Percentiles rank a stretch among this genome's conserved stretches.
Conservation (phyloP, 1,284 basidiomycete species). For the Pseudozyma sp. region DNA sequence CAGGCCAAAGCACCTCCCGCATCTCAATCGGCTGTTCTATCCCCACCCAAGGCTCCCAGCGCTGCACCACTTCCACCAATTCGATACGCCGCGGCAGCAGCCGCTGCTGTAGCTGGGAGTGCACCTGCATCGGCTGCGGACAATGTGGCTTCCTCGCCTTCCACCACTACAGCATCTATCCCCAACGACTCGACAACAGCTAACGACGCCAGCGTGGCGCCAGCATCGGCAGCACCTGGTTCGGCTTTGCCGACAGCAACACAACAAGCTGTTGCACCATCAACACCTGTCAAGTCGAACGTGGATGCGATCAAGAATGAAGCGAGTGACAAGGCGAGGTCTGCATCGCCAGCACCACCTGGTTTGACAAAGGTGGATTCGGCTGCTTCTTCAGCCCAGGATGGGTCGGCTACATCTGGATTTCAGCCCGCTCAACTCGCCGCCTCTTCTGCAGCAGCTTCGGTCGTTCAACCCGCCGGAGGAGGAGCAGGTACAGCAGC, state of each 20-base stretch:
- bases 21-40: constrained; percentile 44
- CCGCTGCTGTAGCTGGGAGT: constrained; percentile 75
- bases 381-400: not conserved
- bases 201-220: constrained; percentile 5
- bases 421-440: constrained; percentile 63
- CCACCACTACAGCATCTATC: constrained; percentile 33
- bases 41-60: constrained; percentile 57
- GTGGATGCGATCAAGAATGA: constrained; percentile 28
- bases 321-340: constrained; percentile 27
- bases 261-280: constrained; percentile 11
- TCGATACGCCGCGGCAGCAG: constrained; percentile 89
- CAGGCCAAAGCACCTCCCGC: constrained; percentile 72
- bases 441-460: constrained; percentile 71
- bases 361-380: constrained; percentile 33
- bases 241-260: constrained; percentile 10
- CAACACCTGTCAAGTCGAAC: constrained; percentile 28
- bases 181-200: constrained; percentile 18
- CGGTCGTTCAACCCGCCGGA: constrained; percentile 54
- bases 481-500: constrained; percentile 54
- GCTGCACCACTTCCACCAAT: constrained; percentile 75
- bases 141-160: constrained; percentile 27
- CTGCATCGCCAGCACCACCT: constrained; percentile 47
- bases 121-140: constrained; percentile 35
- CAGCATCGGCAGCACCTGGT: constrained; percentile 18
- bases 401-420: constrained; percentile 13